A percentile compares a stretch with the other conserved stretches of the same genome.
These are phyloP conservation scores for Teunomyces panamensis DNA, from an alignment of 805 yeast genomes.

Conservation along the genomic window DNA sequence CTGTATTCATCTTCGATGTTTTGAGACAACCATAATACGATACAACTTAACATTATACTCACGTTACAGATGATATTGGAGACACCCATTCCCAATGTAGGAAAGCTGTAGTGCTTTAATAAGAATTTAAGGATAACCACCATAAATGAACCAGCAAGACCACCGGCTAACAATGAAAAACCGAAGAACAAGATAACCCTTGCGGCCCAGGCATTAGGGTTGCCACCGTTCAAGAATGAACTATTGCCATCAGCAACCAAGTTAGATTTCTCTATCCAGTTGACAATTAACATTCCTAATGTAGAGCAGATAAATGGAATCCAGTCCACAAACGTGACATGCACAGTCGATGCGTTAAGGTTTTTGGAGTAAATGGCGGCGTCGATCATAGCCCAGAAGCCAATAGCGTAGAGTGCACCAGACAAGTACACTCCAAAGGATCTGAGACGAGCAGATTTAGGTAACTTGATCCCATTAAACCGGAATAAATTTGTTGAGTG, in stretches of 20 bases:
- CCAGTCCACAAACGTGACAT: conserved; percentile 93
- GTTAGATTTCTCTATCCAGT: conserved; percentile 66
- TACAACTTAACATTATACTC: conserved; percentile 83
- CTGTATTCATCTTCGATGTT: conserved; percentile 95
- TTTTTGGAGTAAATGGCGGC: conserved; percentile 84
- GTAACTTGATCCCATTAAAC: conserved; percentile 59
- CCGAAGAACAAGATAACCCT: conserved; percentile 87
- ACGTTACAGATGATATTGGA: conserved; percentile 80
- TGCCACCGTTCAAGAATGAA: conserved; percentile 38
- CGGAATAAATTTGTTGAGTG: conserved; percentile 57
- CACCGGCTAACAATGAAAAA: conserved; percentile 89
- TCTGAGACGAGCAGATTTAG: conserved; percentile 68
- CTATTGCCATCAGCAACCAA: conserved; percentile 41
- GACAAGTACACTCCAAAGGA: conserved; percentile 74
- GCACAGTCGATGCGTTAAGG: conserved; percentile 81
- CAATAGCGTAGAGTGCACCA: conserved; percentile 76
- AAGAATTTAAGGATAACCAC: conserved; percentile 83
- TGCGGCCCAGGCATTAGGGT: conserved; percentile 85
- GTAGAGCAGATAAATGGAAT: conserved; percentile 87
- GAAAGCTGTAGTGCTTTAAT: conserved; percentile 73
- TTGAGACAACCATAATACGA: conserved; percentile 88
- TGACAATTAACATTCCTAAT: conserved; percentile 82
- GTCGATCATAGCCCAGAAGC: conserved; percentile 87
- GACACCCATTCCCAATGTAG: conserved; percentile 92
- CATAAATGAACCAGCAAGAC: conserved; percentile 87